Evolutionary conservation across 495 filamentous ascomycete species (phyloP), one percentile per base, ranked within the genome.

Genomic region (Cercophora sp.): DNA sequence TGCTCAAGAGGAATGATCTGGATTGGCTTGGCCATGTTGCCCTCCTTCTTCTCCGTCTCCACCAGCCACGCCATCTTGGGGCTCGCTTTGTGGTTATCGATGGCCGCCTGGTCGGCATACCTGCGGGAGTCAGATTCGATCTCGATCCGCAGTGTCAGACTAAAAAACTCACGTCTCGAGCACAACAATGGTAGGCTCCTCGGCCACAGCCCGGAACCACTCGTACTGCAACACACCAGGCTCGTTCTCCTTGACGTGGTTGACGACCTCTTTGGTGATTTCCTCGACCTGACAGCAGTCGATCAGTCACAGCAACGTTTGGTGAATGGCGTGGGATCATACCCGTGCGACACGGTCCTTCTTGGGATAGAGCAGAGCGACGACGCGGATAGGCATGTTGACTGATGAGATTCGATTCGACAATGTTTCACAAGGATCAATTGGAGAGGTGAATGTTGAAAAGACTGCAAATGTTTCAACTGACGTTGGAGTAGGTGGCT

Each of bases 291-390:
- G 41, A 22, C 8, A 13, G 6, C 13, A 6, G 13, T 6, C 6
- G 15, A 13, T 5, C 25, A 15, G 20, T 35, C 24, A 9, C 18
- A 41, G 26, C 11, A 15, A 16, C 22, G 18, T 19, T 34, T 13
- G 25, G 4, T 1, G 2, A 15, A 27, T 9, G n/a, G 29, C 1
- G 5, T 5, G 15, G 8, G 44, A 13, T 27, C 51, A 9, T 59
- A 64, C 59, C 20, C 62, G 55, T 5, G 53, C 53, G n/a, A 62
- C 37, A 15, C 43, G 39, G 41, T 59, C 62, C 11, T 53, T 52
- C 40, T 64, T 64, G 46, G 62, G 62, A 5, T 49, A 51, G n/a
- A 64, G 13, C 8, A 62, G 31, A 13, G 59, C 59, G 19, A 64
- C 8, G 24, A 57, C 19, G 27, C 37, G 16, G 37, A 62, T 11